Conservation (phyloP, 2,329 filamentous ascomycete genomes). For the Cytospora leucostoma region DNA sequence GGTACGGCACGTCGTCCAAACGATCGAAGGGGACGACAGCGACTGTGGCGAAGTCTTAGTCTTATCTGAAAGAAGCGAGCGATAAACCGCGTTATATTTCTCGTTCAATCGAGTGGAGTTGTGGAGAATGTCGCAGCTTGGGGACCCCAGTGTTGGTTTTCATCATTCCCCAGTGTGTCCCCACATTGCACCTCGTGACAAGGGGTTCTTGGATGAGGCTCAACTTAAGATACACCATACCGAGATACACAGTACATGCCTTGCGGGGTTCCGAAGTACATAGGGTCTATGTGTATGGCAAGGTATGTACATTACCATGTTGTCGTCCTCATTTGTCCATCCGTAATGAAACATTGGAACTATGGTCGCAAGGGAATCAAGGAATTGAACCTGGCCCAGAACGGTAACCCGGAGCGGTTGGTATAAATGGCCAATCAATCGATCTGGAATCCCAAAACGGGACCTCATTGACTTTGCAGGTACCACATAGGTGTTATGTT, state of each 20-base stretch:
- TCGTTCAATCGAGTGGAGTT: background rate
- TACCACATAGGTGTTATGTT: too few relatives aligned
- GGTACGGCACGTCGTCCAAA: constrained; percentile 7
- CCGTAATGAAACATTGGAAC: too few relatives aligned
- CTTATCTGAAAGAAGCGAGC: background rate
- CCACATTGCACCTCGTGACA: too few relatives aligned
- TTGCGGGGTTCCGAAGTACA: background rate
- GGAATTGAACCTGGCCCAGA: too few relatives aligned
- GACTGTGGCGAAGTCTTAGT: background rate
- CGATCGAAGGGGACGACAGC: constrained; percentile 3
- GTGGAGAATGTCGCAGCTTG: background rate
- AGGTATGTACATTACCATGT: background rate
- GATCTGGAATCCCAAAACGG: too few relatives aligned
- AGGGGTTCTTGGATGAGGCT: too few relatives aligned
- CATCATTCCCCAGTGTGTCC: background rate
- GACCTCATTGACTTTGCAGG: too few relatives aligned
- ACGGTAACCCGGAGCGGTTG: too few relatives aligned
- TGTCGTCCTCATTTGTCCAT: too few relatives aligned
- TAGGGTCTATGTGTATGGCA: background rate
- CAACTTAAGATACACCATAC: too few relatives aligned
- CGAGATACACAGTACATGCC: background rate
- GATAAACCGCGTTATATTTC: background rate
- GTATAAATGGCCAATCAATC: too few relatives aligned
- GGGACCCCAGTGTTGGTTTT: background rate
- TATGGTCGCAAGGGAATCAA: too few relatives aligned